Conservation (phyloP, 768 basidiomycete species). For the Russula brevipes region DNA sequence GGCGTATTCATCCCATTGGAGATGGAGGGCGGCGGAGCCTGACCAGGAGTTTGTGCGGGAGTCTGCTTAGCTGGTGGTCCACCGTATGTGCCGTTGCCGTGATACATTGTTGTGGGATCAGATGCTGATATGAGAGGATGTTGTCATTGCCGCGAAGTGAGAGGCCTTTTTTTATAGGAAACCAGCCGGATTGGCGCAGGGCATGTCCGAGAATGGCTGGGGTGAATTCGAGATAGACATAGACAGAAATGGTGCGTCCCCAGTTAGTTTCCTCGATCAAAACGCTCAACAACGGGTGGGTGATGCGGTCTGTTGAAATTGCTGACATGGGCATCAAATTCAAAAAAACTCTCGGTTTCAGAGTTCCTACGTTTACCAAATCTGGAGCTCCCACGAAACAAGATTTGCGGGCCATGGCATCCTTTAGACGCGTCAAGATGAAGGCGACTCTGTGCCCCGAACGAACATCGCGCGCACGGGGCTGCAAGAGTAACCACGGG, state of each 20-base stretch:
- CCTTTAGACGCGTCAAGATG: neutral
- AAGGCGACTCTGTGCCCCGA: neutral
- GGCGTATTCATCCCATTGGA: neutral
- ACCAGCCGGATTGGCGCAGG: neutral
- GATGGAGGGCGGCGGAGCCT: neutral
- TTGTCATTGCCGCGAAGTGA: too few species aligned
- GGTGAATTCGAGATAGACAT: neutral
- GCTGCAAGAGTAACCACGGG: too few species aligned
- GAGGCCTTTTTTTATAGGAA: neutral
- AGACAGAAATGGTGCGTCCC: neutral
- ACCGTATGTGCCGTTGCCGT: too few species aligned
- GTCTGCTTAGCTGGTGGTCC: too few species aligned
- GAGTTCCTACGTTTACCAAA: too few species aligned
- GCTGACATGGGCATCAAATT: neutral
- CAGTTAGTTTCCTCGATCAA: neutral
- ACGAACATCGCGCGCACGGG: neutral
- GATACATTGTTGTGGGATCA: neutral
- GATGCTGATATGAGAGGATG: neutral
- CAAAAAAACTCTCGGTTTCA: neutral
- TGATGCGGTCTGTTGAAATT: neutral
- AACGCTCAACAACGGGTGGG: neutral
- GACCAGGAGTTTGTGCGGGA: too few species aligned
- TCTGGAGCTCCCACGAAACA: neutral
- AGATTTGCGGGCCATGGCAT: neutral
- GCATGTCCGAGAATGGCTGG: neutral